Percentiles rank a stretch among this genome's conserved stretches.
phyloP scores from a whole-genome alignment of 257 asterid species.

The Nicotiana benthamiana region DNA sequence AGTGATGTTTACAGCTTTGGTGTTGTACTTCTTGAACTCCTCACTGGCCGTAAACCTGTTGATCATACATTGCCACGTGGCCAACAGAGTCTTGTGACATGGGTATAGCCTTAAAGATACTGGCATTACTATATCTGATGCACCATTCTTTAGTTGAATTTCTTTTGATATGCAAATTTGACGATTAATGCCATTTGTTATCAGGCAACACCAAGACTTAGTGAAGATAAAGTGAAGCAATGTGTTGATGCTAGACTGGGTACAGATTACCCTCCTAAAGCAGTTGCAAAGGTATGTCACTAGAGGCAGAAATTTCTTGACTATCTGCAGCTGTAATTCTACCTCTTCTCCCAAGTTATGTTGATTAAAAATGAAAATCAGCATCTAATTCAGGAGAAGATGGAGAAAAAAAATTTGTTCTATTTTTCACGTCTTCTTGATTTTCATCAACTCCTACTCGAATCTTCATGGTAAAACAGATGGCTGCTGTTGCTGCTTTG shows the following conservation, averaged over 20 bases:
- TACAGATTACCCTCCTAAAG: constrained; percentile 63
- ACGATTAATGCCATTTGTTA: background rate
- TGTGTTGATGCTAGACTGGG: constrained; percentile 57
- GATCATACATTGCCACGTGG: constrained; percentile 74
- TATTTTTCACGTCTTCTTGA: background rate
- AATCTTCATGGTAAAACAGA: constrained; percentile 21
- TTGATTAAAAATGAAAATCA: background rate
- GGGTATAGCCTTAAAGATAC: constrained; percentile 35
- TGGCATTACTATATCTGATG: background rate
- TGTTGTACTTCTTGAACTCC: constrained; percentile 64
- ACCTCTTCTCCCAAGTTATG: background rate
- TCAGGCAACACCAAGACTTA: constrained; percentile 75
- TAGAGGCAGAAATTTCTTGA: background rate
- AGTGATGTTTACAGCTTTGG: constrained; percentile 32
- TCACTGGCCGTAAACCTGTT: constrained; percentile 76
- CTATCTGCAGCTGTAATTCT: background rate
- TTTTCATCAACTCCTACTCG: background rate
- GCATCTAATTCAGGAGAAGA: background rate
- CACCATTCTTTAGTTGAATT: background rate
- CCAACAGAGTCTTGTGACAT: constrained; percentile 76
- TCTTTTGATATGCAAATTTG: background rate
- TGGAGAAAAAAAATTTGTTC: background rate
- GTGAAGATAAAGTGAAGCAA: constrained; percentile 69
- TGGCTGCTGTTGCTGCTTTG: constrained; percentile 87
- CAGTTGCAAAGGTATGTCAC: constrained; percentile 59